Evolutionary conservation across 1,284 basidiomycete species (phyloP).

Genomic region (Spongispora temasekensis): DNA sequence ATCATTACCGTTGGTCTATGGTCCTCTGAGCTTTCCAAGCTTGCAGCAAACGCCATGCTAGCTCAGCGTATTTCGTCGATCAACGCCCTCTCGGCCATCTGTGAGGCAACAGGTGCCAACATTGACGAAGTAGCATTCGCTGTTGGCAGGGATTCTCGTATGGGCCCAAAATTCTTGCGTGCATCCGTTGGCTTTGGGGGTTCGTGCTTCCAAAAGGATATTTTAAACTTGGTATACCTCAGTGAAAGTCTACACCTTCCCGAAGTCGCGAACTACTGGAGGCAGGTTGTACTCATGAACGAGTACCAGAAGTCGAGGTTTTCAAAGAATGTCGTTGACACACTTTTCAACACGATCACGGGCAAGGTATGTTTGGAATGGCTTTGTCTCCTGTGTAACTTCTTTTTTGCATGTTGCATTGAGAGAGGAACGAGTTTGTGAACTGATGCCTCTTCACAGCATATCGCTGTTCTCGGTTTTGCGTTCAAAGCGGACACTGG

Average conservation of each 20-base stretch:
- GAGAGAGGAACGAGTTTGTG: conserved; percentile 2
- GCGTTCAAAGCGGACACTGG: conserved; percentile 97
- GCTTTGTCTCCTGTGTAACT: not conserved
- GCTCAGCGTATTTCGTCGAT: conserved; percentile 98
- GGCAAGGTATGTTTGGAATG: conserved; percentile 65
- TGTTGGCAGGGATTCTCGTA: conserved; percentile 89
- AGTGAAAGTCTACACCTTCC: conserved; percentile 93
- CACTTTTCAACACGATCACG: conserved; percentile 97
- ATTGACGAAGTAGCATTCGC: conserved; percentile 97
- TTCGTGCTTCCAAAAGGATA: conserved; percentile 99
- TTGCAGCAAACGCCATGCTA: conserved; percentile 98
- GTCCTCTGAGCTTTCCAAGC: conserved; percentile 98
- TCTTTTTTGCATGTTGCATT: not conserved
- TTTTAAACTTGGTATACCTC: conserved; percentile 97
- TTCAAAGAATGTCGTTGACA: conserved; percentile 89
- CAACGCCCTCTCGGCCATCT: conserved; percentile 98
- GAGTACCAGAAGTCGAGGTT: conserved; percentile 94
- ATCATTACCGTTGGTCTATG: conserved; percentile 96
- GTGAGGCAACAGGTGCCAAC: conserved; percentile 99
- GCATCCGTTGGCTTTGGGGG: conserved; percentile 97
- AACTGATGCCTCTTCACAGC: conserved; percentile 47
- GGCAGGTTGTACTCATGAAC: conserved; percentile 93
- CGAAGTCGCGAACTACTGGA: conserved; percentile 98
- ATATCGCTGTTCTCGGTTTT: conserved; percentile 95
- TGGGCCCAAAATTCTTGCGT: conserved; percentile 96